Evolutionary conservation across 2,329 filamentous ascomycete species (phyloP).

Genomic region (Cytospora chrysosperma): DNA sequence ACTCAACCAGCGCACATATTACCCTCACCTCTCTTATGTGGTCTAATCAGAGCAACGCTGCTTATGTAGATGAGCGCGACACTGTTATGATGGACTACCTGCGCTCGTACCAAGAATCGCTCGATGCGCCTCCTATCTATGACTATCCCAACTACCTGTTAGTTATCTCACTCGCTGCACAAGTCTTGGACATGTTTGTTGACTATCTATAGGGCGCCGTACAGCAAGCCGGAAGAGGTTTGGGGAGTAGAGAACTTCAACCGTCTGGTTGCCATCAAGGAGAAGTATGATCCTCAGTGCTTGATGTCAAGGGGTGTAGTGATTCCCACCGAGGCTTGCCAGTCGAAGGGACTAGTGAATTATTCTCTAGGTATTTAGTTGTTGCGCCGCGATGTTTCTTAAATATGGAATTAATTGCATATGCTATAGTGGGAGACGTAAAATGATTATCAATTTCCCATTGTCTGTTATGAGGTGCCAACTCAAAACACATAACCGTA

Average conservation of each 20-base stretch:
- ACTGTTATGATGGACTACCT: slow-evolving; percentile 17
- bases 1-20: slow-evolving; percentile 18
- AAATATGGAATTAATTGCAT: too few species aligned
- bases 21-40: slow-evolving; percentile 18
- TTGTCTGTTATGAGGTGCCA: too few species aligned
- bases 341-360: slow-evolving; percentile 13
- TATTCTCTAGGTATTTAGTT: background rate
- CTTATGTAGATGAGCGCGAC: slow-evolving; percentile 12
- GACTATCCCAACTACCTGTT: slow-evolving; percentile 20
- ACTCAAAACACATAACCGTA: background rate
- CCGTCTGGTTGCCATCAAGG: slow-evolving; percentile 15
- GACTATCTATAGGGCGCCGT: slow-evolving; percentile 2
- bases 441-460: too few species aligned
- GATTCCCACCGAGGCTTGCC: slow-evolving; percentile 9
- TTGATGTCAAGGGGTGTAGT: slow-evolving; percentile 15
- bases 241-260: slow-evolving; percentile 21
- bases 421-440: too few species aligned
- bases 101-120: slow-evolving; percentile 3
- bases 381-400: too few species aligned
- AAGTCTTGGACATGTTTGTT: background rate
- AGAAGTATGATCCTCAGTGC: slow-evolving; percentile 19
- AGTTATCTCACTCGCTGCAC: background rate
- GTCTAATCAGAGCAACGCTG: slow-evolving; percentile 19
- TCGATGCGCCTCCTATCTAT: slow-evolving; percentile 6
- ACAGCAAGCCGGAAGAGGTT: slow-evolving; percentile 11